phyloP scores from a whole-genome alignment of 1,139 yeast genomes.

The Lodderomyces jiufengensis region DNA sequence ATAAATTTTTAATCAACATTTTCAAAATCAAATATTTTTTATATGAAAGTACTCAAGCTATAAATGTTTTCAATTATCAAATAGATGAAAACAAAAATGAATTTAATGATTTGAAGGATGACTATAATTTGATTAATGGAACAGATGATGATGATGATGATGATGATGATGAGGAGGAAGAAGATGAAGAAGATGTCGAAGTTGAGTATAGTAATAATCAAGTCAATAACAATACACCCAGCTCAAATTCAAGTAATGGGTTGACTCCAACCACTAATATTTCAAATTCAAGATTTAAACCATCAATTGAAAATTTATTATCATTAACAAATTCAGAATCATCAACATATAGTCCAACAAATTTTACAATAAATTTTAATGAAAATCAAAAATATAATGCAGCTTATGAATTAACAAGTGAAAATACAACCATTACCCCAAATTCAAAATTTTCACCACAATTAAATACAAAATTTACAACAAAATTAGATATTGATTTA shows the following conservation, averaged over 20 bases:
- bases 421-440: neutral
- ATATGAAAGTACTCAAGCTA: conserved; percentile 40
- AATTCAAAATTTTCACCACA: conserved; percentile 2
- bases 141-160: conserved; percentile 17
- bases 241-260: neutral
- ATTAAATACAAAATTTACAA: conserved; percentile 6
- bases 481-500: conserved; percentile 16
- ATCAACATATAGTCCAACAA: conserved; percentile 18
- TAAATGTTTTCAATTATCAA: conserved; percentile 37
- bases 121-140: conserved; percentile 28
- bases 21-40: conserved; percentile 30
- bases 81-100: conserved; percentile 26
- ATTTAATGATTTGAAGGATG: conserved; percentile 35
- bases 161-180: conserved; percentile 16
- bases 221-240: neutral
- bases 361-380: conserved; percentile 24
- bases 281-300: conserved; percentile 13
- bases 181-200: conserved; percentile 7
- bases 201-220: neutral
- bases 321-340: conserved; percentile 9
- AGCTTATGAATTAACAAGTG: conserved; percentile 5
- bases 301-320: conserved; percentile 18
- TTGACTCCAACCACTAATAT: conserved; percentile 6
- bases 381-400: conserved; percentile 9
- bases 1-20: conserved; percentile 23